A percentile compares a stretch with the other conserved stretches of the same genome.
phyloP scores from a whole-genome alignment of 768 basidiomycete genomes.

The Lactarius sp. region DNA sequence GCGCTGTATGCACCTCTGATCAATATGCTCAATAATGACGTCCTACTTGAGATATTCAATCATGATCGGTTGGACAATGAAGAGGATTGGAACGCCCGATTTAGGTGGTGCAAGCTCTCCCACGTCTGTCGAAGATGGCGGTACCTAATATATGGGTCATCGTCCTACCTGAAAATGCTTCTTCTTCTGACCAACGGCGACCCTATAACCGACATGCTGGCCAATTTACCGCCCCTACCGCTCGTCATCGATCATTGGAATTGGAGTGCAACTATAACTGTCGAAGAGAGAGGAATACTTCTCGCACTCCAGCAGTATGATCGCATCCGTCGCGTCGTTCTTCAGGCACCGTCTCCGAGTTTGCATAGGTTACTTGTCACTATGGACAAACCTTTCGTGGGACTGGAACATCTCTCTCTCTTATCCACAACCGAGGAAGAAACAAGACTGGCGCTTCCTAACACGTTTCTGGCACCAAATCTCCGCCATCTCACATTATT shows the following conservation, averaged over 20 bases:
- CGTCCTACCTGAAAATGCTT: neutral
- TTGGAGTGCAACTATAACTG: neutral
- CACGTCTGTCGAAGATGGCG: too few species aligned
- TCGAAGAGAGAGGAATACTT: neutral
- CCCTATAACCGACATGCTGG: neutral
- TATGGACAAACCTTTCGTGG: neutral
- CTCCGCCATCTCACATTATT: neutral
- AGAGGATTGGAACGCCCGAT: too few species aligned
- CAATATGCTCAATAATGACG: too few species aligned
- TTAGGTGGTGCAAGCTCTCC: too few species aligned
- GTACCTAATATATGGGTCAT: too few species aligned
- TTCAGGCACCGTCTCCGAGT: neutral
- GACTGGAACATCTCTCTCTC: neutral
- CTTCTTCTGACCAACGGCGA: neutral
- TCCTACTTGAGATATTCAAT: too few species aligned
- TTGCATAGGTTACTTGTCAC: neutral
- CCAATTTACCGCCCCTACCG: neutral
- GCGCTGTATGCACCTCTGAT: too few species aligned
- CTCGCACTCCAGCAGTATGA: neutral
- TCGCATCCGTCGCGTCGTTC: neutral
- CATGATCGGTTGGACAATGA: too few species aligned
- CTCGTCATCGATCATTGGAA: conserved; percentile 1
- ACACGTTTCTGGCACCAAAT: neutral
- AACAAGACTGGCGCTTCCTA: neutral
- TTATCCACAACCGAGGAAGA: neutral